Evolutionary conservation across 352 stramenopile genomes (phyloP), one percentile per base, ranked within the genome.

Genomic region (Globisporangium spiculum): DNA sequence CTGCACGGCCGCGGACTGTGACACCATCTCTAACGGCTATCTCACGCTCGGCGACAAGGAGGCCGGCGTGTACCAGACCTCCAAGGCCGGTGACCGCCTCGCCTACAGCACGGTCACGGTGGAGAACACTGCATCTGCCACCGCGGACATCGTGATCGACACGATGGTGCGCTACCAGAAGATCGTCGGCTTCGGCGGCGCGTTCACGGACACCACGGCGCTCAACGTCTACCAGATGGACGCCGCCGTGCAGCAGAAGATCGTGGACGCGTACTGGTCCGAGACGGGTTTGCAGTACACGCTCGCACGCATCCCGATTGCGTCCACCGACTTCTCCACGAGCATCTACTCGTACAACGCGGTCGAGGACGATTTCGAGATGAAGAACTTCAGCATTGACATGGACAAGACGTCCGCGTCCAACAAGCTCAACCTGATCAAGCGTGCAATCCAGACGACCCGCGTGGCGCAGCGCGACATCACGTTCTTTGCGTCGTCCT

Each of bases 321-420:
- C 75, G 41, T 93, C 84, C 20, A 90, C 77, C 60, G 91, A 97
- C 68, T 97, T 97, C 69, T 97, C 90, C 56, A 67, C 84, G 63
- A 81, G 71, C 16, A 81, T 91, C 67, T 97, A 97, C 76, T 95
- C 78, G 73, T 97, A 97, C 76, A 91, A 94, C 67, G 70, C 91
- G 22, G 73, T 89, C 18, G 77, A 73, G n/a, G 86, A 78, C n/a
- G 91, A 97, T 63, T 77, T 94, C 22, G 79, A 78, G 10, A 86
- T 97, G 79, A 67, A 74, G 50, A 75, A 94, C 67, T 97, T 97
- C 71, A 89, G 89, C 46, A 86, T 91, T 59, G 83, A 88, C 38
- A 80, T 96, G 59, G 92, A 97, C 77, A 90, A 90, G 53, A 63
- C 75, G 1, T 70, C 69, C 0, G 62, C 56, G 10, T 77, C 67